Percentiles rank a stretch among this genome's conserved stretches.
phyloP scores from a whole-genome alignment of 192 early-diverging fungal species.

The Coemansia guatemalensis region DNA sequence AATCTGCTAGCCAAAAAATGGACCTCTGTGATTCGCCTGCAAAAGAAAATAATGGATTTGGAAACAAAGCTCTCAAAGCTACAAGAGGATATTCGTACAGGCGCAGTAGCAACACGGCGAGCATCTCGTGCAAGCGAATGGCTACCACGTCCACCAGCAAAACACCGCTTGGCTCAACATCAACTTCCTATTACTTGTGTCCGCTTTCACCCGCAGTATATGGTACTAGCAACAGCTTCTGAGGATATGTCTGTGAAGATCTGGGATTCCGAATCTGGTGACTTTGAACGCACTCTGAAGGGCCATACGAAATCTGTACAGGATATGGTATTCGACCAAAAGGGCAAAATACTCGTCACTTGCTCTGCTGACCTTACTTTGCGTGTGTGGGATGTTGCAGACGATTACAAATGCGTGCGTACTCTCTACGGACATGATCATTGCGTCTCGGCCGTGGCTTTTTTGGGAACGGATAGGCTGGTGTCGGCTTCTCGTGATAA shows the following conservation, averaged over 20 bases:
- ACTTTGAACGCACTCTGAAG: conserved; percentile 89
- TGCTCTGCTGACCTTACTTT: conserved; percentile 91
- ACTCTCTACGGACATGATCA: conserved; percentile 94
- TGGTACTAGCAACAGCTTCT: conserved; percentile 75
- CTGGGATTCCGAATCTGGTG: conserved; percentile 92
- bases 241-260: conserved; percentile 93
- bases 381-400: conserved; percentile 88
- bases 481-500: conserved; percentile 90
- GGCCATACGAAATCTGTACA: conserved; percentile 97
- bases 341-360: conserved; percentile 81
- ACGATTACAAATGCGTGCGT: conserved; percentile 78
- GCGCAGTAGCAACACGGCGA: conserved; percentile 46
- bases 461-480: conserved; percentile 76
- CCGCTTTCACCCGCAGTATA: conserved; percentile 84
- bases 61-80: conserved; percentile 78
- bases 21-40: conserved; percentile 91
- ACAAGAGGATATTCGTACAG: conserved; percentile 69
- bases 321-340: conserved; percentile 80
- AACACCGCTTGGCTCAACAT: conserved; percentile 72
- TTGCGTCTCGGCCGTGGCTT: conserved; percentile 81
- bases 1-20: conserved; percentile 70
- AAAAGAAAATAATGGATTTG: conserved; percentile 95
- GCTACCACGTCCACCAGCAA: conserved; percentile 83
- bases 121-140: conserved; percentile 65
- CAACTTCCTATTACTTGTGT: conserved; percentile 78